Conservation (phyloP, 1,139 yeast genomes). For the Yamadazyma triangularis region DNA sequence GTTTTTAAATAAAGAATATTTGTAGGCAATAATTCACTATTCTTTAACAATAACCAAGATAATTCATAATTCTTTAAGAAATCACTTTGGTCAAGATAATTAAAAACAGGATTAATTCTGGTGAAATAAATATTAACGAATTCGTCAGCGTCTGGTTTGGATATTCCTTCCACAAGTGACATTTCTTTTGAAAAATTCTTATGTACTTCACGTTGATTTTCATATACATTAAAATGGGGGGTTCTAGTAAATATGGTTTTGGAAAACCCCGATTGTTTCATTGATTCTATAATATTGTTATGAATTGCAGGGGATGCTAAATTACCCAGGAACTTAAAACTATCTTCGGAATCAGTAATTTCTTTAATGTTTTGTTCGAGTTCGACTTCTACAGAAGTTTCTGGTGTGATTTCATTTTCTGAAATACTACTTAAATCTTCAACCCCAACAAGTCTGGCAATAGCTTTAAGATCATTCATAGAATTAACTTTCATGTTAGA, state of each 20-base stretch:
- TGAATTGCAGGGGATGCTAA: too few relatives aligned
- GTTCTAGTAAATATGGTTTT: neutral
- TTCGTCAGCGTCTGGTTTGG: neutral
- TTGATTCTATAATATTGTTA: neutral
- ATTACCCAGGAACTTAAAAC: too few relatives aligned
- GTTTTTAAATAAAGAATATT: neutral
- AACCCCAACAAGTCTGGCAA: too few relatives aligned
- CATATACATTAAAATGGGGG: neutral
- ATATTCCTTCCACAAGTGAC: neutral
- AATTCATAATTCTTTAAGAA: neutral
- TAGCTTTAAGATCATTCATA: too few relatives aligned
- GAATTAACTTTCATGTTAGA: too few relatives aligned
- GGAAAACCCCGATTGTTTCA: neutral
- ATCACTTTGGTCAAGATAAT: conserved; percentile 1
- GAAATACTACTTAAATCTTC: too few relatives aligned
- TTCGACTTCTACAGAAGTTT: too few relatives aligned
- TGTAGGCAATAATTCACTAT: neutral
- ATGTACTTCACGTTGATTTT: neutral
- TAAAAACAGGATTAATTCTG: neutral
- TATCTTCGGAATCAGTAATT: too few relatives aligned
- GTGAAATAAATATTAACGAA: neutral
- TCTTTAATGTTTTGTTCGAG: too few relatives aligned
- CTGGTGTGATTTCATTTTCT: too few relatives aligned
- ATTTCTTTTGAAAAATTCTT: neutral
- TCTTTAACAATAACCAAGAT: neutral